Evolutionary conservation across 2,329 filamentous ascomycete genomes (phyloP).

Genomic region (Capronia epimyces): DNA sequence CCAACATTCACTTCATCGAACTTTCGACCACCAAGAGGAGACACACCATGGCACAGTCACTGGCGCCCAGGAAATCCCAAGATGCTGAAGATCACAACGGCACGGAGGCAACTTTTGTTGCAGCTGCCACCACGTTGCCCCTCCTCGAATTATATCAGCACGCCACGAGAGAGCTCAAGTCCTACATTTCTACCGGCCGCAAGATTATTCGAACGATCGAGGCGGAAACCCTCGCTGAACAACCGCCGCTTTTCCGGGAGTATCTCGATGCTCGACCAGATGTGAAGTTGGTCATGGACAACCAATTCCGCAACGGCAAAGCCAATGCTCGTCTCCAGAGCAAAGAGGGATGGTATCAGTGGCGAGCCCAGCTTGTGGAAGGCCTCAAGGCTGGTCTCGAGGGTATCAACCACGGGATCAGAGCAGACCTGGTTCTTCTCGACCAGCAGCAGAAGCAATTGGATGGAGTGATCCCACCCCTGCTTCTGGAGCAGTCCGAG

Average conservation of each 20-base stretch:
- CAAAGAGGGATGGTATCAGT: constrained; percentile 97
- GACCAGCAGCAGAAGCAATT: constrained; percentile 64
- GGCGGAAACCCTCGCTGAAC: constrained; percentile 78
- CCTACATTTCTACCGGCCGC: constrained; percentile 89
- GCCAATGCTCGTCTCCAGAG: constrained; percentile 82
- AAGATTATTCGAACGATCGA: constrained; percentile 88
- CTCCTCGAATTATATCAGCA: constrained; percentile 94
- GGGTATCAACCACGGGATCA: constrained; percentile 70
- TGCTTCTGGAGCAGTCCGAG: constrained; percentile 56
- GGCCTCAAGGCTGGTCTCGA: constrained; percentile 76
- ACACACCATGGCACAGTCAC: constrained; percentile 57
- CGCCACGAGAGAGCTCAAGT: constrained; percentile 81
- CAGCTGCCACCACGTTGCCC: constrained; percentile 83
- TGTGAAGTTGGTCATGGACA: constrained; percentile 83
- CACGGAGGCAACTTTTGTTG: constrained; percentile 48
- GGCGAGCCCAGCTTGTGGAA: constrained; percentile 82
- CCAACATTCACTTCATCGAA: constrained; percentile 97
- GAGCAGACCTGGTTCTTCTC: constrained; percentile 63
- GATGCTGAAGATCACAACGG: constrained; percentile 6
- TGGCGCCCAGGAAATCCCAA: constrained; percentile 8
- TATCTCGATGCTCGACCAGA: constrained; percentile 82
- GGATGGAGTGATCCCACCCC: constrained; percentile 59
- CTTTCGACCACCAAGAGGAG: constrained; percentile 91
- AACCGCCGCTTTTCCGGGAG: constrained; percentile 84
- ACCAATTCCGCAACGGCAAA: constrained; percentile 96